A percentile compares a stretch with the other conserved stretches of the same genome.
Evolutionary conservation across 148 eudicot species (phyloP).

Genomic region (Dysphania ambrosioides): DNA sequence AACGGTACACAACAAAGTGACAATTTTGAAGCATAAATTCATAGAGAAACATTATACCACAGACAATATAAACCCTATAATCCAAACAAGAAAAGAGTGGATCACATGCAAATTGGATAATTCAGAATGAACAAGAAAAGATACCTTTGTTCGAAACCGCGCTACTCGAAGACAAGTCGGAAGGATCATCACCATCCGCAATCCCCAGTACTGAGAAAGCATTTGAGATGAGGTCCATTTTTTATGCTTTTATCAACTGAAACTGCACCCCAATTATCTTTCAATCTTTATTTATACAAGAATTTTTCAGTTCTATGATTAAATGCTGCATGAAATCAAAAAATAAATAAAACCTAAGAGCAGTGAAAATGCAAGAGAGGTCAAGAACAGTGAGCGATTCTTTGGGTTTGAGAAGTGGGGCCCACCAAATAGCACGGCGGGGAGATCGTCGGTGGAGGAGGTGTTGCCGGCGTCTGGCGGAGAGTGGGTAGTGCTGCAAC

Average conservation of each 20-base stretch:
- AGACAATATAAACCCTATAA: background rate
- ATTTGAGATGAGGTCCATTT: constrained; percentile 34
- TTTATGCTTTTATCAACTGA: background rate
- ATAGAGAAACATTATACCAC: no score
- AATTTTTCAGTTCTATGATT: background rate
- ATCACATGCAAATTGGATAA: no score
- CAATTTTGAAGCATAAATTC: background rate
- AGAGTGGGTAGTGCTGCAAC: no score
- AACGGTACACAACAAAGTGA: background rate
- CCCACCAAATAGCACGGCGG: no score
- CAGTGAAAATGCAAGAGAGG: no score
- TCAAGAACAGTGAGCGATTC: no score
- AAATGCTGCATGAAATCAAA: background rate
- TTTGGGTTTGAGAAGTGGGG: no score
- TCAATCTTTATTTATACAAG: no score
- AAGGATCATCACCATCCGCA: constrained; percentile 24
- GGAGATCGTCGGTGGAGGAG: no score
- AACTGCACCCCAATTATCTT: background rate
- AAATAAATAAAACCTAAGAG: no score
- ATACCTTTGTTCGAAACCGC: constrained; percentile 18
- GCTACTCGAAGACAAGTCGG: background rate
- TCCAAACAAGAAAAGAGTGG: background rate
- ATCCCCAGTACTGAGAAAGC: constrained; percentile 30
- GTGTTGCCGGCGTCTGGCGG: no score
- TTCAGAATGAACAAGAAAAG: background rate